Evolutionary conservation across 2,329 filamentous ascomycete genomes (phyloP), one percentile per base, ranked within the genome.

Genomic region (Penicillium sp.): DNA sequence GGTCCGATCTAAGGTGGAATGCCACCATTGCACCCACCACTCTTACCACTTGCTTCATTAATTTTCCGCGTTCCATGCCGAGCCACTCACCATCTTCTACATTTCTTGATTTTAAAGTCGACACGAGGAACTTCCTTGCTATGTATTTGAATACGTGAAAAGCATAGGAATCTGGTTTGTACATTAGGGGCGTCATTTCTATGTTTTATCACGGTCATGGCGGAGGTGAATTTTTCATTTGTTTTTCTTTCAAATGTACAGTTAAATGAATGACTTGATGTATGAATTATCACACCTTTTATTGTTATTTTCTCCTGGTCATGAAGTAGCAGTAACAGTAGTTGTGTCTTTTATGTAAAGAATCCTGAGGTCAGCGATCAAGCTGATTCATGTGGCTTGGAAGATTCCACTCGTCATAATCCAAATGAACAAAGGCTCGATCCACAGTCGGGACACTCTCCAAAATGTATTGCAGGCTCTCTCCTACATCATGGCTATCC

Each of bases 401-500:
- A 33, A 79, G 63, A 64, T 79, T 79, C 69, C 71, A 76, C 22
- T 68, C 67, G 24, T 74, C 68, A 59, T 82, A 82, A 61, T 82
- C 80, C 48, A 80, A 70, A 65, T 82, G 79, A 2, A 82, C 79
- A 63, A 80, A 82, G 1, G 79, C 79, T 22, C 79, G 65, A 55
- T 76, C 74, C 6, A 76, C 73, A 1, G 73, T 73, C 63, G 72
- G 70, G 58, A 71, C 63, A 63, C 81, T 84, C 72, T 87, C 85
- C 13, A 86, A 76, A 71, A 86, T 87, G 45, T 84, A 78, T 70
- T 86, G 84, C 50, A 87, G 69, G 10, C 79, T 78, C 68, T 87
- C 84, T 22, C 81, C 82, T 26, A 87, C 81, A 60, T 87, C 84
- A 62, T 87, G 84, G 2, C 83, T 83, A 51, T 85, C 74, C 57